A percentile compares a stretch with the other conserved stretches of the same genome.
phyloP scores from a whole-genome alignment of 345 rosid species.

The Lumnitzera racemosa region DNA sequence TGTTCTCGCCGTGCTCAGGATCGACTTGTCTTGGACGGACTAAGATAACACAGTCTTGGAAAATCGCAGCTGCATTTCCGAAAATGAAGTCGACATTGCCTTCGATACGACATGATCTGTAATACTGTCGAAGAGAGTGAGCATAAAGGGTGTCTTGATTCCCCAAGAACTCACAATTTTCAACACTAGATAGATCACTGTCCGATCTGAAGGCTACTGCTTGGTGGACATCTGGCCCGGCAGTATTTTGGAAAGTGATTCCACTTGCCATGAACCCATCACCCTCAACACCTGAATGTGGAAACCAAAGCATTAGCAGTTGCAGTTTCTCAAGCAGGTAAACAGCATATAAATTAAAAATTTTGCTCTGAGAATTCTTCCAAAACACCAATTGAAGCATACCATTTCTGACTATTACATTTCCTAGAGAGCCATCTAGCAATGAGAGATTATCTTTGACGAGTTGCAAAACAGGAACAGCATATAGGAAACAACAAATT shows the following conservation, averaged over 20 bases:
- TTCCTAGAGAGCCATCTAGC: too few species aligned
- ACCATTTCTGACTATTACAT: too few species aligned
- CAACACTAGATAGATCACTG: constrained; percentile 63
- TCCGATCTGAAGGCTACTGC: constrained; percentile 93
- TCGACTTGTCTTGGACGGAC: constrained; percentile 55
- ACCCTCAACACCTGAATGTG: constrained; percentile 59
- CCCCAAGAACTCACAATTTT: constrained; percentile 84
- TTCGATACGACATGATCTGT: constrained; percentile 66
- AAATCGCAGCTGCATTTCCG: constrained; percentile 75
- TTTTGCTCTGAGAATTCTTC: not conserved
- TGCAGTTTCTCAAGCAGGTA: not conserved
- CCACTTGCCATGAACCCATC: constrained; percentile 97
- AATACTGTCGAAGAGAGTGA: constrained; percentile 80
- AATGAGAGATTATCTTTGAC: too few species aligned
- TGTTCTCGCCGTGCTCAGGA: constrained; percentile 73
- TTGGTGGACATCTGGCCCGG: constrained; percentile 79
- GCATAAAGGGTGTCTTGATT: constrained; percentile 90
- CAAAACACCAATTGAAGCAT: too few species aligned
- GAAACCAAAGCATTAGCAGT: not conserved
- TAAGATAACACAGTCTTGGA: constrained; percentile 58
- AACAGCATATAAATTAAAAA: not conserved
- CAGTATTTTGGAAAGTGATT: constrained; percentile 71
- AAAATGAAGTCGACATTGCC: constrained; percentile 96
- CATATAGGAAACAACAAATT: too few species aligned
- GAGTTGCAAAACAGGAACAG: too few species aligned